A percentile compares a stretch with the other conserved stretches of the same genome.
Conservation (phyloP, 805 yeast species). For the Cyberlindnera sargentensis region DNA sequence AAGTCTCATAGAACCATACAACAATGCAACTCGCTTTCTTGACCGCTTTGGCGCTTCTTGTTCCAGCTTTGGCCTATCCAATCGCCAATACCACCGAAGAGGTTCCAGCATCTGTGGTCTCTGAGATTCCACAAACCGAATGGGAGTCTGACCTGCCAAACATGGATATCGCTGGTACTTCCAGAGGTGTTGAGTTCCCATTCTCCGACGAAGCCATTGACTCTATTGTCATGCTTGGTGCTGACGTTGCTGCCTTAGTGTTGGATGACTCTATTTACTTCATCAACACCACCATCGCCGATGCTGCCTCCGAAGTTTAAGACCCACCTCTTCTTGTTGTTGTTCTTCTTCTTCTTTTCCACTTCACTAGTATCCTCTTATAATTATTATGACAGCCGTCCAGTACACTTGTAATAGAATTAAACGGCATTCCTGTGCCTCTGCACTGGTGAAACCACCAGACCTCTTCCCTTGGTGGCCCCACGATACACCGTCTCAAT, state of each 20-base stretch:
- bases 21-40: not conserved
- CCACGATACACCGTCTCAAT: slow-evolving; percentile 87
- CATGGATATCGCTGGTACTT: not conserved
- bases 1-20: too few species aligned
- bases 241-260: slow-evolving; percentile 4
- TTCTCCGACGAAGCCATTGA: slow-evolving; percentile 5
- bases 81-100: not conserved
- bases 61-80: not conserved
- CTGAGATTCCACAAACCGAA: not conserved
- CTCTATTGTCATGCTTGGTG: not conserved
- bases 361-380: too few species aligned
- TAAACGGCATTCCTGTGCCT: slow-evolving; percentile 13
- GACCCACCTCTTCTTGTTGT: too few species aligned
- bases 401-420: not conserved
- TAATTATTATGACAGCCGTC: too few species aligned
- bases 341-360: too few species aligned
- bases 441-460: slow-evolving; percentile 68
- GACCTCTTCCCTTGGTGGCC: slow-evolving; percentile 86
- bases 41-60: not conserved
- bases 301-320: not conserved
- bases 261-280: slow-evolving; percentile 7
- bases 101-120: not conserved
- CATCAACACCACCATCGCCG: slow-evolving; percentile 8
- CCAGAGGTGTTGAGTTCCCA: slow-evolving; percentile 2
- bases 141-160: not conserved